Conservation (phyloP, 495 filamentous ascomycete genomes). For the Trichoderma erinaceum region DNA sequence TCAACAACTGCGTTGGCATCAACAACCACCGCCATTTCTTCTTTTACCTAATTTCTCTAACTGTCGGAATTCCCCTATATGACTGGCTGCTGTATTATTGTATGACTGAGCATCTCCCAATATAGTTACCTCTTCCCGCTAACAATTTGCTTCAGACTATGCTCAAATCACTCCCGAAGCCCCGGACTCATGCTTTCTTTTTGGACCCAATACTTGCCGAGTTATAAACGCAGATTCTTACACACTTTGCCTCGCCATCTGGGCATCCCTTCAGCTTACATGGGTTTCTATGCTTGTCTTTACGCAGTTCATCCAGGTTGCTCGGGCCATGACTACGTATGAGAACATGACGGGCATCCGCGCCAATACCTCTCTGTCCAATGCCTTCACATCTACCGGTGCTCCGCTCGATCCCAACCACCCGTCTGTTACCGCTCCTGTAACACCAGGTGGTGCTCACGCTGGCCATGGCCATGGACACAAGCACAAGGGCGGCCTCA, state of each 20-base stretch:
- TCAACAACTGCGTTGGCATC: slow-evolving; percentile 88
- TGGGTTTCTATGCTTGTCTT: slow-evolving; percentile 95
- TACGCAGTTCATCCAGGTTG: slow-evolving; percentile 86
- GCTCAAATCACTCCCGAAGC: slow-evolving; percentile 24
- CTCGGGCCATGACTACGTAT: slow-evolving; percentile 87
- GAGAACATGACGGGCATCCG: slow-evolving; percentile 83
- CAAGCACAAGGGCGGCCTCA: slow-evolving; percentile 51
- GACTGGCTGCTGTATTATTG: slow-evolving; percentile 41
- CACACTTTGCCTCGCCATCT: slow-evolving; percentile 69
- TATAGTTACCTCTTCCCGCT: slow-evolving; percentile 11
- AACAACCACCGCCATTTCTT: slow-evolving; percentile 97
- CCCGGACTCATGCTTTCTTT: slow-evolving; percentile 60
- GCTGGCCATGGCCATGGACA: slow-evolving; percentile 39
- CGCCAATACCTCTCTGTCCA: slow-evolving; percentile 53
- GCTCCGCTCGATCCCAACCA: slow-evolving; percentile 55
- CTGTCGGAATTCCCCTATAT: slow-evolving; percentile 65
- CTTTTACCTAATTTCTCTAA: slow-evolving; percentile 72
- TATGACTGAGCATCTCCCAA: slow-evolving; percentile 22
- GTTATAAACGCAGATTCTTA: slow-evolving; percentile 74
- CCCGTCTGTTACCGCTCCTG: slow-evolving; percentile 30
- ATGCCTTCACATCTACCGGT: slow-evolving; percentile 71
- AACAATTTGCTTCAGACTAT: slow-evolving; percentile 28
- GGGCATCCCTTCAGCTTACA: slow-evolving; percentile 73
- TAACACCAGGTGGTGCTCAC: slow-evolving; percentile 28
- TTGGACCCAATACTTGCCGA: slow-evolving; percentile 66